phyloP scores from a whole-genome alignment of 805 yeast species.

The Schwanniomyces occidentalis region DNA sequence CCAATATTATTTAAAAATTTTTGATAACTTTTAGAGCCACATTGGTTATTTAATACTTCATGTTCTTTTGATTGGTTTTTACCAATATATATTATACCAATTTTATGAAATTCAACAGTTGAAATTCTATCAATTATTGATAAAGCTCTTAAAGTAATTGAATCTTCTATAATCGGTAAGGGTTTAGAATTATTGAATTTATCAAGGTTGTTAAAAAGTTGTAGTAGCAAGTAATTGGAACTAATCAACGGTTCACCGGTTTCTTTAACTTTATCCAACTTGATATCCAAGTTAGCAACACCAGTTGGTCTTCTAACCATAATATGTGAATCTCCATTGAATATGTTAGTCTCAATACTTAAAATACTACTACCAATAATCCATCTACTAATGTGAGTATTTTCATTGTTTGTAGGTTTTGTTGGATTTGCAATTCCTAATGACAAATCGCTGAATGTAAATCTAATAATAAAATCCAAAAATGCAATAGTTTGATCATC shows the following conservation, averaged over 20 bases:
- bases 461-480: constrained; percentile 67
- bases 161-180: constrained; percentile 51
- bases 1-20: constrained; percentile 63
- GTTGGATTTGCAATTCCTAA: constrained; percentile 40
- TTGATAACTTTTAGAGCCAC: constrained; percentile 66
- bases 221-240: constrained; percentile 53
- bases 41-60: constrained; percentile 62
- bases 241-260: constrained; percentile 3
- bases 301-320: constrained; percentile 70
- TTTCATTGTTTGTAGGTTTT: constrained; percentile 8
- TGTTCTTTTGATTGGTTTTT: constrained; percentile 62
- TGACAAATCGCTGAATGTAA: constrained; percentile 64
- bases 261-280: constrained; percentile 27
- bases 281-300: constrained; percentile 46
- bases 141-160: constrained; percentile 49
- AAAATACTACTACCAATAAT: constrained; percentile 57
- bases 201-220: constrained; percentile 47
- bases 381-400: constrained; percentile 48
- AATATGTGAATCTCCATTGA: constrained; percentile 52
- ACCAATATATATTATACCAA: constrained; percentile 76
- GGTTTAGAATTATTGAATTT: constrained; percentile 38
- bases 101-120: constrained; percentile 72
- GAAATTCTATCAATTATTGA: constrained; percentile 72
- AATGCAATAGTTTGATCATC: constrained; percentile 62
- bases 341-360: constrained; percentile 53